phyloP scores from a whole-genome alignment of 2,329 filamentous ascomycete species.

The Fusarium continuum region DNA sequence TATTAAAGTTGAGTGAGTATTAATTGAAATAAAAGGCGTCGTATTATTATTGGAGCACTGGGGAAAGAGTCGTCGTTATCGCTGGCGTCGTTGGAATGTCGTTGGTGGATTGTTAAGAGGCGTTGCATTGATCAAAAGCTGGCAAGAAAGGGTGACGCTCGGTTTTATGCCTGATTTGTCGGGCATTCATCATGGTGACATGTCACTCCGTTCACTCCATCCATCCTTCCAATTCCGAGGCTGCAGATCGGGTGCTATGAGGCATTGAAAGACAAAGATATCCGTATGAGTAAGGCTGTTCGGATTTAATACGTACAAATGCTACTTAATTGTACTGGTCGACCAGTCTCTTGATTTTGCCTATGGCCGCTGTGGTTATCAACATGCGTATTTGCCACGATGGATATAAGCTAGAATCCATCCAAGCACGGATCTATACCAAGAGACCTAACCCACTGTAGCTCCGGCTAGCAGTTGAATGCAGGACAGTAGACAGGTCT shows the following conservation, averaged over 20 bases:
- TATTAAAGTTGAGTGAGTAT: conserved; percentile 32
- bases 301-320: too few relatives aligned
- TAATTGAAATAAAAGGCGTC: conserved; percentile 34
- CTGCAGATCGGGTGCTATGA: conserved; percentile 24
- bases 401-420: too few relatives aligned
- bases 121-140: conserved; percentile 42
- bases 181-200: conserved; percentile 39
- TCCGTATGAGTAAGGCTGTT: too few relatives aligned
- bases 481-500: too few relatives aligned
- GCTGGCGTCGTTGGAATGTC: conserved; percentile 38
- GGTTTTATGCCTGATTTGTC: conserved; percentile 34
- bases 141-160: conserved; percentile 43
- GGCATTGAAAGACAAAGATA: conserved; percentile 16
- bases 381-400: too few relatives aligned
- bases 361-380: too few relatives aligned
- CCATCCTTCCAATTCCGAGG: conserved; percentile 1
- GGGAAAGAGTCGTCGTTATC: conserved; percentile 36
- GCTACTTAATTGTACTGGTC: too few relatives aligned
- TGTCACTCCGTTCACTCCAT: conserved; percentile 30
- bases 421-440: neutral
- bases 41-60: conserved; percentile 21
- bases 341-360: too few relatives aligned
- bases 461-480: too few relatives aligned
- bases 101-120: conserved; percentile 35
- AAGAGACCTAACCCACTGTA: neutral